Percentiles rank a stretch among this genome's conserved stretches.
phyloP scores from a whole-genome alignment of 257 asterid genomes.

The Dorcoceras hygrometricum region DNA sequence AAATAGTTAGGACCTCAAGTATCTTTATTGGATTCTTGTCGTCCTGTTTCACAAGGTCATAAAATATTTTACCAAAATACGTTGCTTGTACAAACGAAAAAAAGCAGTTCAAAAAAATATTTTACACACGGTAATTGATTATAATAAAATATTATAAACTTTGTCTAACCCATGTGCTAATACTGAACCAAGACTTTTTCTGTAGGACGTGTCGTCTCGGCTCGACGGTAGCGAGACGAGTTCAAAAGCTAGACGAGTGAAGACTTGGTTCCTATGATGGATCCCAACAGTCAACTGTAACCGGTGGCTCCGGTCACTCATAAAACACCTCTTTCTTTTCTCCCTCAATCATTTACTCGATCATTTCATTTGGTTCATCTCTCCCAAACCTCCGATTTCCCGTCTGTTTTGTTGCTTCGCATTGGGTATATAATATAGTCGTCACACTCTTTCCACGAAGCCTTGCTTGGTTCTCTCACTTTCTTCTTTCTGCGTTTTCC shows the following conservation, averaged over 20 bases:
- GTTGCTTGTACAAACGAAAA: no score
- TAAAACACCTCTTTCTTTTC: neutral
- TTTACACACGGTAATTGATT: no score
- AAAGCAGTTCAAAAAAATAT: no score
- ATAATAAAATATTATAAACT: no score
- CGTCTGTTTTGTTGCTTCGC: neutral
- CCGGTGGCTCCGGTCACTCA: conserved; percentile 14
- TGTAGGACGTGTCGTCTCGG: neutral
- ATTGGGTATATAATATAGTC: neutral
- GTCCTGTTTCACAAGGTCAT: no score
- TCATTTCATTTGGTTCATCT: neutral
- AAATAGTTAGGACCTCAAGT: no score
- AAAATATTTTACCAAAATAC: no score
- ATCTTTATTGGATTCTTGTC: no score
- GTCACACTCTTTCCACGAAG: neutral
- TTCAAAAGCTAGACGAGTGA: neutral
- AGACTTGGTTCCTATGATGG: neutral
- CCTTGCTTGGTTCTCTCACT: neutral
- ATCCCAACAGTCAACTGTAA: neutral
- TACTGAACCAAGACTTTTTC: no score
- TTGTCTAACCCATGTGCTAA: no score
- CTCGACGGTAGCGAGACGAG: neutral
- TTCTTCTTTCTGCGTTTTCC: neutral
- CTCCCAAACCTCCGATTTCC: neutral
- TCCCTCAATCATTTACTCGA: neutral